Percentiles rank a stretch among this genome's conserved stretches.
Conservation (phyloP, 306 rosid species). For the Urtica urens region DNA sequence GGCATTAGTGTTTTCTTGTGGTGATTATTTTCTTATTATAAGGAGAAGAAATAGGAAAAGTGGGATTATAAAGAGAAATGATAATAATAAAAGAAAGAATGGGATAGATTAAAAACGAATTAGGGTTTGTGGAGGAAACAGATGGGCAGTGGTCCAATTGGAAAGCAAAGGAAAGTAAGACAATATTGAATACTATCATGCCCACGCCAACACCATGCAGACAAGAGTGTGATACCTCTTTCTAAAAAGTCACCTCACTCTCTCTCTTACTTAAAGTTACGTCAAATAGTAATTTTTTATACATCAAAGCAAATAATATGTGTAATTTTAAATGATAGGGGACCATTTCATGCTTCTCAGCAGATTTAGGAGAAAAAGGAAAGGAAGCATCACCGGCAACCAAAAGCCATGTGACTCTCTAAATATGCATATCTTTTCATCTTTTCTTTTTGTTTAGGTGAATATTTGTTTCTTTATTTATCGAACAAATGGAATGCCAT, state of each 20-base stretch:
- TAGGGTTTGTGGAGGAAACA: slow-evolving; percentile 16
- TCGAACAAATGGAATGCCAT: slow-evolving; percentile 20
- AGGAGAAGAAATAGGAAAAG: not conserved
- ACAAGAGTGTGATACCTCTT: slow-evolving; percentile 27
- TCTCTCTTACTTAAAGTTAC: slow-evolving; percentile 2
- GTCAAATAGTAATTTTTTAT: slow-evolving; percentile 24
- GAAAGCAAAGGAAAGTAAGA: too few relatives aligned
- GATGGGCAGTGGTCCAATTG: slow-evolving; percentile 64
- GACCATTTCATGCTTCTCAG: slow-evolving; percentile 56
- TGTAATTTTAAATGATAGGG: slow-evolving; percentile 30
- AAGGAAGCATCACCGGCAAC: slow-evolving; percentile 23
- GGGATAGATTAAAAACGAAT: not conserved
- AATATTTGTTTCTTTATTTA: slow-evolving; percentile 4
- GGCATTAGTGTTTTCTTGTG: slow-evolving; percentile 6
- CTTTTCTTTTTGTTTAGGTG: slow-evolving; percentile 14
- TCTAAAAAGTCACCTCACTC: slow-evolving; percentile 19
- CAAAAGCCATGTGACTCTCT: slow-evolving; percentile 31
- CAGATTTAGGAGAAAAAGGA: slow-evolving; percentile 38
- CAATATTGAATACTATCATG: slow-evolving; percentile 43
- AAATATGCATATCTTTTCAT: slow-evolving; percentile 13
- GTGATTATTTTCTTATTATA: slow-evolving; percentile 15
- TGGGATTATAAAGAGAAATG: not conserved
- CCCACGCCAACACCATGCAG: slow-evolving; percentile 46
- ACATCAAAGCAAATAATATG: too few relatives aligned
- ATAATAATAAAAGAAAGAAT: not conserved